Percentiles rank a stretch among this genome's conserved stretches.
Evolutionary conservation across 78 protist genomes (phyloP).

Genomic region (Cyanophora paradoxa): DNA sequence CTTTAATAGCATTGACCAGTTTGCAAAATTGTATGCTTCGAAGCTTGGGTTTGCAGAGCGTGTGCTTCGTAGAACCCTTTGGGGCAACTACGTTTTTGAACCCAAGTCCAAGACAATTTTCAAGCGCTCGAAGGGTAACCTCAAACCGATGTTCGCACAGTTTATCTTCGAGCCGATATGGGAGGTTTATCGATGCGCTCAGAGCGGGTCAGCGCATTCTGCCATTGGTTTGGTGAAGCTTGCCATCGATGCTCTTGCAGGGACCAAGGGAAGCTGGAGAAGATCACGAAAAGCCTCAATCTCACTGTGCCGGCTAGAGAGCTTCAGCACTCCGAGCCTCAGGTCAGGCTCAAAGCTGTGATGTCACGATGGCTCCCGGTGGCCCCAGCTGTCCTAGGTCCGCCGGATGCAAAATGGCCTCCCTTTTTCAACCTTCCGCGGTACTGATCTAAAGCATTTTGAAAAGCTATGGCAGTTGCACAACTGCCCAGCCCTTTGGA

Average conservation of each 20-base stretch:
- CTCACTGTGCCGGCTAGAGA: slow-evolving; percentile 36
- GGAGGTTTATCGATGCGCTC: slow-evolving; percentile 47
- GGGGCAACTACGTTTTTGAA: slow-evolving; percentile 84
- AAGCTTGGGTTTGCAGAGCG: slow-evolving; percentile 49
- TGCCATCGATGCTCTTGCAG: neutral
- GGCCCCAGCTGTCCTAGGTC: slow-evolving; percentile 45
- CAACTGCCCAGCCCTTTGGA: slow-evolving; percentile 67
- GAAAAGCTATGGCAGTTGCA: too few relatives aligned
- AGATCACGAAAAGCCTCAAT: slow-evolving; percentile 50
- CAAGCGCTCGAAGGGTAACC: slow-evolving; percentile 30
- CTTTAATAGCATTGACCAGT: slow-evolving; percentile 1
- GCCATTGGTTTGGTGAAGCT: too few relatives aligned
- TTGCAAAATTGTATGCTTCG: slow-evolving; percentile 40
- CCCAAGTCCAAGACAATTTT: slow-evolving; percentile 2
- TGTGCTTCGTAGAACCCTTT: slow-evolving; percentile 58
- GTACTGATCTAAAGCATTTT: neutral
- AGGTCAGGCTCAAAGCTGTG: slow-evolving; percentile 19
- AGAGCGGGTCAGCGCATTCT: neutral
- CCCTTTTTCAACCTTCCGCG: neutral
- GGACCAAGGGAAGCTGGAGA: slow-evolving; percentile 34
- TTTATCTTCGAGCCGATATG: slow-evolving; percentile 72
- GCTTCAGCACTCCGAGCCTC: slow-evolving; percentile 32
- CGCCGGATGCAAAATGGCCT: too few relatives aligned
- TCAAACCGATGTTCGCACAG: slow-evolving; percentile 77
- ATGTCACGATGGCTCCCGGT: slow-evolving; percentile 84